Evolutionary conservation across 768 basidiomycete genomes (phyloP).

Genomic region (Tremella fuciformis): DNA sequence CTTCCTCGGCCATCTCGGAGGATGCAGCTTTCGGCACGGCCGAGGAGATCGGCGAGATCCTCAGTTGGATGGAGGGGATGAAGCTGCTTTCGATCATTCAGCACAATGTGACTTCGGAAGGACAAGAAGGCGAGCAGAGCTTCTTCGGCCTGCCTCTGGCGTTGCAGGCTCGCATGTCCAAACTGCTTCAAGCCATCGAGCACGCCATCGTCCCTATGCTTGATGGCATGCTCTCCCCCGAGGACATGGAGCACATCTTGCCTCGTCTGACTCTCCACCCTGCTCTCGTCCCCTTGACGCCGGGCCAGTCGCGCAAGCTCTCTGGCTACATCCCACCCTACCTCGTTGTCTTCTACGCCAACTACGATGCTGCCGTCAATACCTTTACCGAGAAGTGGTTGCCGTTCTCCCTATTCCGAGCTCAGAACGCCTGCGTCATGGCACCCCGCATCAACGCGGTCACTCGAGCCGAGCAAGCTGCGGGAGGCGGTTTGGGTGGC

Average conservation of each 20-base stretch:
- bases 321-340: constrained; percentile 41
- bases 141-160: too few relatives aligned
- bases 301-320: constrained; percentile 14
- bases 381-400: constrained; percentile 50
- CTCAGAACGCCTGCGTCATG: constrained; percentile 51
- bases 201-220: constrained; percentile 50
- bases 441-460: constrained; percentile 24
- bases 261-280: constrained; percentile 47
- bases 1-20: constrained; percentile 18
- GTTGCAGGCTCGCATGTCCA: constrained; percentile 13
- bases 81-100: constrained; percentile 43
- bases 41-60: constrained; percentile 51
- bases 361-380: constrained; percentile 49
- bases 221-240: constrained; percentile 42
- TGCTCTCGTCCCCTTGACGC: constrained; percentile 47
- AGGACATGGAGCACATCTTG: constrained; percentile 47
- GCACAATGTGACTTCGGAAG: constrained; percentile 25
- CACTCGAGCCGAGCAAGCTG: constrained; percentile 4
- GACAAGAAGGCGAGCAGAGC: neutral
- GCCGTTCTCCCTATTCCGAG: constrained; percentile 50
- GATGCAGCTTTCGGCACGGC: constrained; percentile 34
- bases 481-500: neutral
- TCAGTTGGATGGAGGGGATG: constrained; percentile 47
- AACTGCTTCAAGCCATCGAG: constrained; percentile 39
- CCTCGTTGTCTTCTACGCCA: constrained; percentile 50